Evolutionary conservation across 371 early-diverging fungal species (phyloP).

Genomic region (Blakeslea trispora): DNA sequence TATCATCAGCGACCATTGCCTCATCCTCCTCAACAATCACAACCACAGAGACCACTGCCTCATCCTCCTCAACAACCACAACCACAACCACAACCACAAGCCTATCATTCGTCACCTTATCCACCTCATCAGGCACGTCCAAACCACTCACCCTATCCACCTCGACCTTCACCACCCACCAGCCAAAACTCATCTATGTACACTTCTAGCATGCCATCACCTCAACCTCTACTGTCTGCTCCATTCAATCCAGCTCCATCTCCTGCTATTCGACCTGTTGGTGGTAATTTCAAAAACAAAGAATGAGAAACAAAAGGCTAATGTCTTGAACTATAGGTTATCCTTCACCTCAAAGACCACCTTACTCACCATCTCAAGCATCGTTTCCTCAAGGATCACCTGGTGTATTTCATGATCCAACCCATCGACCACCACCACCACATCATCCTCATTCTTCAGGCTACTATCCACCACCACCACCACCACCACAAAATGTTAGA

Average conservation of each 20-base stretch:
- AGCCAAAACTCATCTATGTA: conserved; percentile 5
- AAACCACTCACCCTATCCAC: conserved; percentile 7
- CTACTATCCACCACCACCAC: conserved; percentile 13
- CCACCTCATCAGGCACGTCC: conserved; percentile 1
- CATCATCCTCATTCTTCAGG: conserved; percentile 10
- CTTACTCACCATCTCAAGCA: not conserved
- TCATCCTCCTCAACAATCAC: conserved; percentile 7
- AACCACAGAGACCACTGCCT: not conserved
- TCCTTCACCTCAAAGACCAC: not conserved
- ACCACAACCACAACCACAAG: conserved; percentile 1
- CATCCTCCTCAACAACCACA: conserved; percentile 5
- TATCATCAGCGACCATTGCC: conserved; percentile 1
- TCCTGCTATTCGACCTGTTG: conserved; percentile 6
- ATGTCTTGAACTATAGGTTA: not conserved
- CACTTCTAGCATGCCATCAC: conserved; percentile 13
- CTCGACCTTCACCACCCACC: conserved; percentile 17
- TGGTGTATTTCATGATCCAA: not conserved
- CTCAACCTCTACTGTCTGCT: conserved; percentile 24
- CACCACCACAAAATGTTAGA: conserved; percentile 10
- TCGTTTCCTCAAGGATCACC: not conserved
- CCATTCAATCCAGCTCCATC: conserved; percentile 22
- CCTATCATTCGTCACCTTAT: not conserved
- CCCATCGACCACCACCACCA: conserved; percentile 3
- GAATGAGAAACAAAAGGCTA: not conserved
- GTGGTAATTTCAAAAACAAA: not conserved